phyloP scores from a whole-genome alignment of 495 filamentous ascomycete species.

The Viridothelium virens region DNA sequence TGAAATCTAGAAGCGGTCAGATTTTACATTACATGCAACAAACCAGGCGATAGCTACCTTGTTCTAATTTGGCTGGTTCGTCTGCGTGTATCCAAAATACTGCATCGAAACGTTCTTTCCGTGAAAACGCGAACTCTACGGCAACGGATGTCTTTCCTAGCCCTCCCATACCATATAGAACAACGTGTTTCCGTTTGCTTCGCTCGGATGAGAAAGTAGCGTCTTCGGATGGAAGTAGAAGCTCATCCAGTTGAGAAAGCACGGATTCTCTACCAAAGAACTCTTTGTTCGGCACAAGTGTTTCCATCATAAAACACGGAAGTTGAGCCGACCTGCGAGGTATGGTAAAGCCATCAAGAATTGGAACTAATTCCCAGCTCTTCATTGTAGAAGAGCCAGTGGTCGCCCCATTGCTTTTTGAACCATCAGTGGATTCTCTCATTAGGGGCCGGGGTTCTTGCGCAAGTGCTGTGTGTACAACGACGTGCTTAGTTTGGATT shows the following conservation, averaged over 20 bases:
- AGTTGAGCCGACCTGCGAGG: background rate
- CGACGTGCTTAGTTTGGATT: too few relatives aligned
- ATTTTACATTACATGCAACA: background rate
- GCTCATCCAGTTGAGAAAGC: background rate
- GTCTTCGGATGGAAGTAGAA: background rate
- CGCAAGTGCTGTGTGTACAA: too few relatives aligned
- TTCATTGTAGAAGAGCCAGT: background rate
- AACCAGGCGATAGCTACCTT: background rate
- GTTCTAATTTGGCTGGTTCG: background rate
- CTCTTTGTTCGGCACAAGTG: background rate
- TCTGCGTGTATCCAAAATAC: background rate
- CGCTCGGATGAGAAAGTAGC: background rate
- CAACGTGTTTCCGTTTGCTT: background rate
- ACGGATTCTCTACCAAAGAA: background rate
- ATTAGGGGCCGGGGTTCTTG: too few relatives aligned
- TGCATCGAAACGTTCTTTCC: background rate
- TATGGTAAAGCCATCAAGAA: background rate
- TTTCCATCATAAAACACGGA: background rate
- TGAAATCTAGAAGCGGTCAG: conserved; percentile 9
- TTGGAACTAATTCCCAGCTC: background rate
- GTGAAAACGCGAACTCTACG: background rate
- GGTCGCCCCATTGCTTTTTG: background rate
- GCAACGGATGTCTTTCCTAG: background rate
- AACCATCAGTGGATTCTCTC: background rate
- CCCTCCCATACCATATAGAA: background rate